Base-by-base conservation (phyloP, 768 basidiomycete species). In the Suillus americanus region DNA sequence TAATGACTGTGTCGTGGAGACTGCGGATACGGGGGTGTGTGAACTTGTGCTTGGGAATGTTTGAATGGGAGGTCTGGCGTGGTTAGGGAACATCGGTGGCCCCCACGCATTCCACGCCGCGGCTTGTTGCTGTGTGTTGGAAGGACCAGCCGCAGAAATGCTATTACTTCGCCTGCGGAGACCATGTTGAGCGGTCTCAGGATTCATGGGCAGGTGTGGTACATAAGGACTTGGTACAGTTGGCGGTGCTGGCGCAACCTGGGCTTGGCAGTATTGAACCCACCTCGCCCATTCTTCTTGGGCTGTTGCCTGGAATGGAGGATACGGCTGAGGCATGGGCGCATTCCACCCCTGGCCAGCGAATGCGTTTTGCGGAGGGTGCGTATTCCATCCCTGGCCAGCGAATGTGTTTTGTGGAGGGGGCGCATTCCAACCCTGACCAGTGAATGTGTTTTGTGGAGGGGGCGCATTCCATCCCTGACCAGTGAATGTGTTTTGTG, bases 171-270 rank as follows among this genome's bases (percentile, higher is more conserved):
- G 67, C 40, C 48, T 67, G 33, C 23, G 38, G 12, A 60, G 61
- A 5, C 48, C 60, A 5, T 55, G 55, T 16, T 64, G 73, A 53
- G 65, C 63, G 8, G 16, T 18, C 16, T 14, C 7, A 18, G 51
- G 51, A 53, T 53, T 30, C 51, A 53, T 30, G 28, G 65, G 5
- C 20, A 64, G 63, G 23, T 77, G 74, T 14, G 75, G 71, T 63
- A 75, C 65, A 66, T 75, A 75, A 14, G 75, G 75, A 28, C 75
- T 76, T 5, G 75, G 75, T 14, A 62, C 67, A 28, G 70, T 66
- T 65, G 35, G 67, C 9, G 61, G 72, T 20, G 5, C 12, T 23
- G 45, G 69, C 64, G 71, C 64, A 50, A 53, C 48, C 28, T 62
- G 14, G 8, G 64, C 12, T 5, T 62, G 45, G 3, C 60, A 14